Conservation (phyloP, 306 rosid species). For the Ziziphus jujuba region DNA sequence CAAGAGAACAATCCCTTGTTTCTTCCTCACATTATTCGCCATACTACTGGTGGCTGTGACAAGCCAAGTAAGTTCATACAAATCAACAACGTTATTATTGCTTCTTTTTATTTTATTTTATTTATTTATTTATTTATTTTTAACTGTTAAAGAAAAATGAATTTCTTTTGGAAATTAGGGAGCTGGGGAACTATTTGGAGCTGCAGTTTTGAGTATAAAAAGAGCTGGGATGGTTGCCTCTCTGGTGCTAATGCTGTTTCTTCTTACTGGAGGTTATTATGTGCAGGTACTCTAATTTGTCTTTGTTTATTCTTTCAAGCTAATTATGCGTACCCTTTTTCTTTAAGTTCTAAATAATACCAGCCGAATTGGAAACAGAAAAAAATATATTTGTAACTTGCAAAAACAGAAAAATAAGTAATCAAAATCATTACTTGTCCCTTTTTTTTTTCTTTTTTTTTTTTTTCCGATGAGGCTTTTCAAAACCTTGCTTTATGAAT, state of each 20-base stretch:
- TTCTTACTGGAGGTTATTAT: constrained; percentile 92
- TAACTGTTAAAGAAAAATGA: neutral
- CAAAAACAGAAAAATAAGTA: too few species aligned
- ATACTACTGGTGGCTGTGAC: constrained; percentile 76
- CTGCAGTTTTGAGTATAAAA: constrained; percentile 74
- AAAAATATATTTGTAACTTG: too few species aligned
- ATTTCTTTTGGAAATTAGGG: constrained; percentile 44
- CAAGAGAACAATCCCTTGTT: constrained; percentile 63
- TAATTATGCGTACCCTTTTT: too few species aligned
- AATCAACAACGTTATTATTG: neutral
- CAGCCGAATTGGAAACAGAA: too few species aligned
- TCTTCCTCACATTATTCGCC: constrained; percentile 64
- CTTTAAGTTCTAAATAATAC: too few species aligned
- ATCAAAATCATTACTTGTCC: too few species aligned
- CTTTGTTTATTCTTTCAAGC: neutral
- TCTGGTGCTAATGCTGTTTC: constrained; percentile 82
- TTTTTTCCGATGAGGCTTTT: too few species aligned
- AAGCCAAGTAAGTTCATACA: constrained; percentile 65
- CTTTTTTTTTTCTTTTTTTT: too few species aligned
- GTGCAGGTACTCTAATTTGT: constrained; percentile 59
- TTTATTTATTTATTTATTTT: too few species aligned
- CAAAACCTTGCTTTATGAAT: too few species aligned
- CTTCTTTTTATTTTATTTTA: neutral
- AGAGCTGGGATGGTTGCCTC: constrained; percentile 86
- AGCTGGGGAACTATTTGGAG: constrained; percentile 95